Conservation (phyloP, 176 grass and related monocot genomes). For the Cenchrus purpureus region DNA sequence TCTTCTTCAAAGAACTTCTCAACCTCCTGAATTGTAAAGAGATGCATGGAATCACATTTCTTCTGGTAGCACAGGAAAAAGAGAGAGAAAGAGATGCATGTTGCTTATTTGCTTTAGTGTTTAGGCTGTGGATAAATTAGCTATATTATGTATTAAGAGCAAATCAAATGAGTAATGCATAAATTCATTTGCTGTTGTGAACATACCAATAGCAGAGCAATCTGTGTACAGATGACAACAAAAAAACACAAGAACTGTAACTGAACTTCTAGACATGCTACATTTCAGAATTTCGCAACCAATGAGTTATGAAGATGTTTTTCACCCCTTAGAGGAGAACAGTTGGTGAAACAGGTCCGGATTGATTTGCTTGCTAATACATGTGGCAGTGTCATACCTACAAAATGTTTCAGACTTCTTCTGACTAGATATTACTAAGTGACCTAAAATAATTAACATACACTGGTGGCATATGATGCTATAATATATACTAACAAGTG, state of each 20-base stretch:
- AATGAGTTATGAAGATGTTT: neutral
- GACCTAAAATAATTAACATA: neutral
- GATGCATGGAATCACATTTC: neutral
- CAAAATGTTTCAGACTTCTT: neutral
- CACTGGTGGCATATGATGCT: neutral
- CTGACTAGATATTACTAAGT: neutral
- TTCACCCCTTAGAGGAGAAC: neutral
- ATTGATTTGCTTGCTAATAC: neutral
- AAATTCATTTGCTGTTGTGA: conserved; percentile 10
- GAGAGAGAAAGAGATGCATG: neutral
- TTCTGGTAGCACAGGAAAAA: neutral
- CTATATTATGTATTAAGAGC: conserved; percentile 14
- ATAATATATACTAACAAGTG: neutral
- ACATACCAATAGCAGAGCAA: conserved; percentile 1
- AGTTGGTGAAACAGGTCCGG: neutral
- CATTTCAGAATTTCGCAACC: neutral
- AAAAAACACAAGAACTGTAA: neutral
- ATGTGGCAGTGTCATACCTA: neutral
- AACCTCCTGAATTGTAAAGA: conserved; percentile 43
- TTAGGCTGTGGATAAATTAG: neutral
- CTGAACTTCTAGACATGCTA: neutral
- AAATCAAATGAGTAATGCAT: neutral
- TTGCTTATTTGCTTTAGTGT: neutral
- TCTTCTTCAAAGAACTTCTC: conserved; percentile 37
- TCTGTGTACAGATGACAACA: neutral